Evolutionary conservation across 495 filamentous ascomycete species (phyloP).

Genomic region (Hyaloscypha bicolor): DNA sequence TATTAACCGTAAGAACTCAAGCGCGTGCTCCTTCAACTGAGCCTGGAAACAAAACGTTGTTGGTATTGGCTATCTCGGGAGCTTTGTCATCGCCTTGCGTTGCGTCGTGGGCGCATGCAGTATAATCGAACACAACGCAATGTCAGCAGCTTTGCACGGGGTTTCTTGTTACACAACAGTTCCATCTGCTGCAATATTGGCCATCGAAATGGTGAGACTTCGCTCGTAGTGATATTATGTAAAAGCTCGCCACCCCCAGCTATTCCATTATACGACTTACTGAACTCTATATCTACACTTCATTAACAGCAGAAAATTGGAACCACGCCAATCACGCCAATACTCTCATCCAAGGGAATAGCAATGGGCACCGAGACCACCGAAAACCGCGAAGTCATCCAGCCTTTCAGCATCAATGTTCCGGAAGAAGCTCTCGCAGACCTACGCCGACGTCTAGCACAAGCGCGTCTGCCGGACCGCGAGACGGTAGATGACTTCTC

Average conservation of each 20-base stretch:
- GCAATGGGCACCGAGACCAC: not conserved
- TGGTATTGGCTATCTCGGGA: not conserved
- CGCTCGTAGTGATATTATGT: not conserved
- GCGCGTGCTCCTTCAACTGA: no score
- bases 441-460: conserved; percentile 8
- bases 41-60: no score
- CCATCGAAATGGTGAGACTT: not conserved
- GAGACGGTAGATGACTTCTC: not conserved
- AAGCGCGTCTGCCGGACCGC: conserved; percentile 4
- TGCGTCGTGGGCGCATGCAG: not conserved
- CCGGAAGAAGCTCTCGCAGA: conserved; percentile 9
- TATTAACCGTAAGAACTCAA: no score
- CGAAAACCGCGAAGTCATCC: not conserved
- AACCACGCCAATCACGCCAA: not conserved
- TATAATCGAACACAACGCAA: not conserved
- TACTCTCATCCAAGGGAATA: not conserved
- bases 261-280: not conserved
- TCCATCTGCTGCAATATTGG: not conserved
- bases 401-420: conserved; percentile 15
- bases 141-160: not conserved
- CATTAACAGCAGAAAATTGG: not conserved
- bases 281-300: not conserved
- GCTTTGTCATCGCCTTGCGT: not conserved
- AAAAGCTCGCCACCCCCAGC: not conserved
- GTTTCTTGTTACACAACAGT: not conserved